A percentile compares a stretch with the other conserved stretches of the same genome.
These are phyloP conservation scores for Schwanniomyces sp. DNA, from an alignment of 805 yeast genomes.

Conservation along the genomic window DNA sequence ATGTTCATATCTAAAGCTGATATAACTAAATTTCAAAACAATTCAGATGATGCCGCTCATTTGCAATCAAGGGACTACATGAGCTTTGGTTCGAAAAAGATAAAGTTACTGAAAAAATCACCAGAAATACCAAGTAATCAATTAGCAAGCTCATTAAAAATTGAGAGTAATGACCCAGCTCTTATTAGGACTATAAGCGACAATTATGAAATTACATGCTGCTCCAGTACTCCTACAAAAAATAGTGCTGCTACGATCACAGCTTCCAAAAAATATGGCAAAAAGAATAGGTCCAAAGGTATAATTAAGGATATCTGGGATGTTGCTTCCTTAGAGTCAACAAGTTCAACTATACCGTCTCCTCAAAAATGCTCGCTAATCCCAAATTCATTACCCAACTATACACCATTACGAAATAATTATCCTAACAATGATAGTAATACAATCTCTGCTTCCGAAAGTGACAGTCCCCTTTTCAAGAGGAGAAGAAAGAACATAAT, in stretches of 20 bases:
- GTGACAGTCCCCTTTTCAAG: not conserved
- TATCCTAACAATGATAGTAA: not conserved
- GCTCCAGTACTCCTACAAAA: not conserved
- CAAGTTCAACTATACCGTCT: not conserved
- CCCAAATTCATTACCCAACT: not conserved
- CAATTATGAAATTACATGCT: not conserved
- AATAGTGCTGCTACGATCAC: not conserved
- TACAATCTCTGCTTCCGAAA: not conserved
- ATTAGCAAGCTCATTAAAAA: not conserved
- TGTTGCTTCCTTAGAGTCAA: slow-evolving; percentile 3
- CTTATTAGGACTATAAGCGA: too few species aligned
- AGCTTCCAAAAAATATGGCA: slow-evolving; percentile 4
- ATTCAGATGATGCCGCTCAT: not conserved
- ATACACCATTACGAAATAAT: not conserved
- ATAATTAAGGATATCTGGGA: slow-evolving; percentile 6
- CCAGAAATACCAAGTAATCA: not conserved
- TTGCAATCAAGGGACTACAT: not conserved
- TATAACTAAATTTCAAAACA: too few species aligned
- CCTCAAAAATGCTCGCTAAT: not conserved
- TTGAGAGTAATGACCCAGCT: too few species aligned
- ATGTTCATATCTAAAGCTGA: not conserved
- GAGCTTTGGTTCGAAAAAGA: too few species aligned
- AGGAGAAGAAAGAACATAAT: not conserved
- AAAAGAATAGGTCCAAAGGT: not conserved
- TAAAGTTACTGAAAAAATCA: not conserved